phyloP scores from a whole-genome alignment of 495 filamentous ascomycete genomes.

The Aspergillus ellipticus region DNA sequence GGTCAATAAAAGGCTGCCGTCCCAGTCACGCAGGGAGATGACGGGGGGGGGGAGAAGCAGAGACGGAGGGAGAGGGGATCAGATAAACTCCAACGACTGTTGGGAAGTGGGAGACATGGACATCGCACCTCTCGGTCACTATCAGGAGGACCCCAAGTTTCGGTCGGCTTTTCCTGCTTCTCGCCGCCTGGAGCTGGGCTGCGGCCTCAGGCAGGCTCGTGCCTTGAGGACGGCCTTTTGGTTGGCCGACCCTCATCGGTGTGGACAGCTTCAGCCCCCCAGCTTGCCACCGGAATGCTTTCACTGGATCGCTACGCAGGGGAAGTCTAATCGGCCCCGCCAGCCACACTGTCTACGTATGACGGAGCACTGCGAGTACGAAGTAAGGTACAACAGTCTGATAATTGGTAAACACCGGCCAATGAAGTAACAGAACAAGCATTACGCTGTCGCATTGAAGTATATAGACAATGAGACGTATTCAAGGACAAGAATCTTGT shows the following conservation, averaged over 20 bases:
- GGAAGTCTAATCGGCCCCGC: background rate
- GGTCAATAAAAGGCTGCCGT: too few species aligned
- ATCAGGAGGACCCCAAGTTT: too few species aligned
- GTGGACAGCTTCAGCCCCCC: background rate
- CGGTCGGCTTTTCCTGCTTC: too few species aligned
- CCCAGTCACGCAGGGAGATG: too few species aligned
- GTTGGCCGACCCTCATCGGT: too few species aligned
- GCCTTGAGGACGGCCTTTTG: background rate
- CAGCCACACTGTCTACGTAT: background rate
- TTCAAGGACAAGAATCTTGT: background rate
- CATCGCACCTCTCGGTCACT: too few species aligned
- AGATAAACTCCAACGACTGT: too few species aligned
- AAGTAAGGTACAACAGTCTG: background rate
- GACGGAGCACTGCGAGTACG: too few species aligned
- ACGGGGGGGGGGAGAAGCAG: too few species aligned
- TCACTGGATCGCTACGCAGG: background rate
- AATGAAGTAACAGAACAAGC: background rate
- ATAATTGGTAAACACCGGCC: background rate
- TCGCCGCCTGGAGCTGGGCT: too few species aligned
- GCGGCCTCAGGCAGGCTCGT: slow-evolving; percentile 28
- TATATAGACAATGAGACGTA: background rate
- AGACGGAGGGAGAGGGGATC: too few species aligned
- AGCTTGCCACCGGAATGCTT: background rate
- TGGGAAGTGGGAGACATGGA: too few species aligned
- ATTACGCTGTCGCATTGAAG: background rate